Base-by-base conservation (phyloP, 2,329 filamentous ascomycete species). In the Elsinoe necatrix region DNA sequence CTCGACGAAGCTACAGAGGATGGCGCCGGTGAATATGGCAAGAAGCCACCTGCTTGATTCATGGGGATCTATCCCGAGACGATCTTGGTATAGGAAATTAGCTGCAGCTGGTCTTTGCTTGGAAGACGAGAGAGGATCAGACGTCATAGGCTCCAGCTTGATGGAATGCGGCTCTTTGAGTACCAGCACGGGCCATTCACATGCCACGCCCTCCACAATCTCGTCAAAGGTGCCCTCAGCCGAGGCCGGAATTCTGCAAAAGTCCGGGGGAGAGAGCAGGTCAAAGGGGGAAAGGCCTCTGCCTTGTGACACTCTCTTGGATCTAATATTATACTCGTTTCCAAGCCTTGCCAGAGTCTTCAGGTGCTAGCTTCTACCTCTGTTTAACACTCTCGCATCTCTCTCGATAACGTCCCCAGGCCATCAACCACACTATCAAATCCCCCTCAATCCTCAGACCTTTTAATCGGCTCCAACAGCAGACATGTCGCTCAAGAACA, bases 21-120 rank as follows among this genome's bases (percentile, higher is more conserved):
- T 2, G 75, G 69, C 5, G 78, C 73, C 11, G 79, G 77, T 3
- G 78, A 79, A 7, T 74, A 37, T 14, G 54, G 69, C 41, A 75
- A 61, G 65, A 76, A 76, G 48, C 74, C 75, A 35, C 74, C 74
- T 37, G 54, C 25, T 25, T 56, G 41, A 37, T 42, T 45, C 54
- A 56, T 56, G 7, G 18, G n/a, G 5, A 11, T 3, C 27, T 5
- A 21, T 8, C 6, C 23, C n/a, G 14, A 16, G 21, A 48, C 9
- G 6, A 20, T 29, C 11, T 9, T 16, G 18, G 23, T 23, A 20
- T 48, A 9, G 21, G 5, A 9, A 31, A 29, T 23, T 14, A 27
- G 27, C 23, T 16, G 11, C 4, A 37, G 34, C 34, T 14, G 34
- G 34, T 6, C 34, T 37, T 12, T n/a, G 34, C 34, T 37, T n/a